These are phyloP conservation scores for Fusarium duplospermum DNA, from an alignment of 2,329 filamentous ascomycete species.

Conservation along the genomic window DNA sequence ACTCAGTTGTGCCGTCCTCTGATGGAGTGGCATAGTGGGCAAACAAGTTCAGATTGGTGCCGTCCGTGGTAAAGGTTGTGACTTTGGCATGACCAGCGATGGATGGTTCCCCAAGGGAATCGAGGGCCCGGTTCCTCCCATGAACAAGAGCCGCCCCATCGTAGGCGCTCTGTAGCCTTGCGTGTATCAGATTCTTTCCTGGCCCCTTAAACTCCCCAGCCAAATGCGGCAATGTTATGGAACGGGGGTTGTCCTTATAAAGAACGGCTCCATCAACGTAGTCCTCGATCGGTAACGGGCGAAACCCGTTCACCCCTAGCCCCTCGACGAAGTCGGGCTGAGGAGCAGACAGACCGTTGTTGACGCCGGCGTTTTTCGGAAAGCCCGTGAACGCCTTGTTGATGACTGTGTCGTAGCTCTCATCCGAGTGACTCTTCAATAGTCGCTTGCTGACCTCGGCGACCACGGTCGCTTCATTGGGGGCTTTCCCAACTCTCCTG, in stretches of 20 bases:
- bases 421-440: constrained; percentile 27
- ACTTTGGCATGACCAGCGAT: constrained; percentile 34
- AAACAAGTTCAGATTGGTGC: constrained; percentile 39
- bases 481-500: neutral
- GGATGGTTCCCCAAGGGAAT: constrained; percentile 27
- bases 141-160: constrained; percentile 45
- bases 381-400: constrained; percentile 33
- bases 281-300: constrained; percentile 18
- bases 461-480: neutral
- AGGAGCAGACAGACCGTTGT: constrained; percentile 41
- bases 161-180: constrained; percentile 35
- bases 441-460: neutral
- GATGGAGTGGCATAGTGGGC: constrained; percentile 41
- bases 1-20: constrained; percentile 26
- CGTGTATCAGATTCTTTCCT: constrained; percentile 23
- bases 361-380: constrained; percentile 42
- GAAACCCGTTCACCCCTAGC: constrained; percentile 12
- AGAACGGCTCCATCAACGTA: constrained; percentile 31
- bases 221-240: constrained; percentile 43
- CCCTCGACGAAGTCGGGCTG: constrained; percentile 47
- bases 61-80: constrained; percentile 44
- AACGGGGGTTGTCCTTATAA: constrained; percentile 27
- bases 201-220: constrained; percentile 41
- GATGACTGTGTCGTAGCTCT: constrained; percentile 2
- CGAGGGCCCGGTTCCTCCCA: constrained; percentile 42